Conservation (phyloP, 805 yeast genomes). For the Metschnikowia corniflorae region DNA sequence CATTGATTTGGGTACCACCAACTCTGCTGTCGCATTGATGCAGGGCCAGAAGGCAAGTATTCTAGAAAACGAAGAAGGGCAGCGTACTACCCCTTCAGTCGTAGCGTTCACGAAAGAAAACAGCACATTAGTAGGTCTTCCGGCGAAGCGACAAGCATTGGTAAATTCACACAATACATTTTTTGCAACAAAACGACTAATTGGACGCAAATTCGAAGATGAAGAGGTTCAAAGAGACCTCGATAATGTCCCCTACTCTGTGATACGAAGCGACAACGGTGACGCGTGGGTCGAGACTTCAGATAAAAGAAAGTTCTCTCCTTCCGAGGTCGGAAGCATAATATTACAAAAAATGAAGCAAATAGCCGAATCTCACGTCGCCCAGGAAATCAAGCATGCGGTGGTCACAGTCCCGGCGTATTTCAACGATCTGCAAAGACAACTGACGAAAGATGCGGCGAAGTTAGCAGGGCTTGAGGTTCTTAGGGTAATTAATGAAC, state of each 20-base stretch:
- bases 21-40: constrained; percentile 80
- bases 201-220: constrained; percentile 69
- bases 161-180: constrained; percentile 75
- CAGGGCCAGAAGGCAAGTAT: constrained; percentile 60
- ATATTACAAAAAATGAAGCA: constrained; percentile 62
- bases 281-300: constrained; percentile 64
- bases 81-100: constrained; percentile 74
- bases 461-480: constrained; percentile 71
- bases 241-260: constrained; percentile 57
- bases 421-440: constrained; percentile 78
- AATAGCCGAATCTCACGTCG: constrained; percentile 53
- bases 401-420: constrained; percentile 85
- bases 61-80: constrained; percentile 75
- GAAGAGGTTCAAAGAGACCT: constrained; percentile 68
- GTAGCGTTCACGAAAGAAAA: constrained; percentile 55
- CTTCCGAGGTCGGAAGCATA: constrained; percentile 68
- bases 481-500: constrained; percentile 74
- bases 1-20: constrained; percentile 82
- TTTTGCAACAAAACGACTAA: constrained; percentile 77
- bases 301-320: constrained; percentile 47
- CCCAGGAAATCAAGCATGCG: constrained; percentile 52
- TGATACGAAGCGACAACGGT: constrained; percentile 56
- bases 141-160: constrained; percentile 75
- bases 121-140: constrained; percentile 51
- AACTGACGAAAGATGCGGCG: constrained; percentile 81